Base-by-base conservation (phyloP, 2,329 filamentous ascomycete species). In the Knufia petricola region DNA sequence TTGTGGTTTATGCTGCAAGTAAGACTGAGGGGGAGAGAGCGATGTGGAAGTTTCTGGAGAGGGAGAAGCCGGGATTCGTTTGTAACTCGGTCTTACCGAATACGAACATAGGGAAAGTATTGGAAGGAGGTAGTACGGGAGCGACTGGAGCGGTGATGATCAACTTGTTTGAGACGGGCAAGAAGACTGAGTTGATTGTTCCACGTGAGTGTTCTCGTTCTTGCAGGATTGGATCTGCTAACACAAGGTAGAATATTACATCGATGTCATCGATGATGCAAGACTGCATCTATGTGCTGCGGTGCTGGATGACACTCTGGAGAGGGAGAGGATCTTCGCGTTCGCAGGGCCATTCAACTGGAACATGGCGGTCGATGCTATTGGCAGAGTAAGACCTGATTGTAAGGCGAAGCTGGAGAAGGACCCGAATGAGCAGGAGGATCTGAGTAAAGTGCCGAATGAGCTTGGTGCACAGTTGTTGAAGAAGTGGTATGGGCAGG, bases 281-380 rank as follows among this genome's bases (percentile, higher is more conserved):
- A 63, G 70, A 0, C 59, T 81, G 0, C 76, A 80, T 34, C 64
- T 79, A 2, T 19, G n/a, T 45, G 70, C 73, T 2, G 76, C 71
- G 0, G 62, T 74, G 3, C 63, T 77, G 0, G 62, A 76, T 19
- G 64, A 66, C 0, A 62, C 65, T 0, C 66, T 78, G 0, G 51
- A 62, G 2, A 65, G 66, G 0, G 69, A 79, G 55, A 69, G 78
- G 1, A 58, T 82, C 4, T 77, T 79, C 56, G 77, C 65, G 0
- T 76, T 74, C 42, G 74, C 71, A 0, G 62, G 66, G 1, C 66
- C 67, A 0, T 72, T 66, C 48, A 74, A 64, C 42, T 74, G 66
- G 60, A 72, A 73, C n/a, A 55, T 67, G 1, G 52, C 64, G 2
- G 52, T 74, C 3, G 55, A 50, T 0, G 59, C 67, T 8, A 57